A percentile compares a stretch with the other conserved stretches of the same genome.
Evolutionary conservation across 2,329 filamentous ascomycete species (phyloP).

Genomic region (Botrytis medusae): DNA sequence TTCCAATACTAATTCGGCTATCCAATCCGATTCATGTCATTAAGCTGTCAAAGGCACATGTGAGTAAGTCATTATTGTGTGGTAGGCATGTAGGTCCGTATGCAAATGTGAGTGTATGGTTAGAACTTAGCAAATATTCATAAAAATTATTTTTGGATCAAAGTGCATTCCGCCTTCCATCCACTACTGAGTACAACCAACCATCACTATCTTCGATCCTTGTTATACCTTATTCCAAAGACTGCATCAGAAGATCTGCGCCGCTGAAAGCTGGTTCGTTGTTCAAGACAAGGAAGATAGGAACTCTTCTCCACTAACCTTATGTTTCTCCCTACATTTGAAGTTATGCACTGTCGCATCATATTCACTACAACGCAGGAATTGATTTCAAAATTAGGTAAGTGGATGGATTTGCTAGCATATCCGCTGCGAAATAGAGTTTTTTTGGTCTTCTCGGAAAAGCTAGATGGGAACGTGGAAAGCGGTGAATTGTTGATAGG

Average conservation of each 20-base stretch:
- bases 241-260: slow-evolving; percentile 23
- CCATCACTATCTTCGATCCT: slow-evolving; percentile 4
- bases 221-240: slow-evolving; percentile 19
- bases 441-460: slow-evolving; percentile 7
- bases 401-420: background rate
- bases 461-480: slow-evolving; percentile 1
- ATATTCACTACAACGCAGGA: slow-evolving; percentile 1
- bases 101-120: background rate
- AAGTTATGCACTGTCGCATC: slow-evolving; percentile 13
- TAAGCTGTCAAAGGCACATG: slow-evolving; percentile 5
- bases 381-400: slow-evolving; percentile 16
- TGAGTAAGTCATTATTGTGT: slow-evolving; percentile 5
- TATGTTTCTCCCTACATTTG: background rate
- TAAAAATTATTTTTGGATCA: slow-evolving; percentile 19
- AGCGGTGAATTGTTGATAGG: background rate
- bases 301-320: slow-evolving; percentile 4
- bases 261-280: slow-evolving; percentile 18
- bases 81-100: background rate
- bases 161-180: slow-evolving; percentile 9
- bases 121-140: background rate
- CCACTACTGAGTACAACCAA: background rate
- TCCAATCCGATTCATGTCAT: background rate
- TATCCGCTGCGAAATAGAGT: slow-evolving; percentile 1
- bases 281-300: slow-evolving; percentile 10
- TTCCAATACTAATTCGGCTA: background rate